Conservation (phyloP, 1,139 yeast species). For the Saccharomycopsis crataegensis region DNA sequence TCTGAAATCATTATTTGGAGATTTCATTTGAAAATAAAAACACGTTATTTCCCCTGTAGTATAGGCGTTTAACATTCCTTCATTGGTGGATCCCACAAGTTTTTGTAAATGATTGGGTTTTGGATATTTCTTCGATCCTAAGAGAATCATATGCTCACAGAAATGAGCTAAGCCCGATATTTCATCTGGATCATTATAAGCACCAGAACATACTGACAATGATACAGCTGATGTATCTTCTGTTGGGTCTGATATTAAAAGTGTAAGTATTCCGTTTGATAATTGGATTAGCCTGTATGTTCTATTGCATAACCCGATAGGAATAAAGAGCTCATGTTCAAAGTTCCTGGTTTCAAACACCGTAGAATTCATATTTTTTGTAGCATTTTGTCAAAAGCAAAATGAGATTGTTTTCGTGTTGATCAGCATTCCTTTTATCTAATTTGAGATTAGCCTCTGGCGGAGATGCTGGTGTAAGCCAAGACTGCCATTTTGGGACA, state of each 20-base stretch:
- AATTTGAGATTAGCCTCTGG: not conserved
- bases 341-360: not conserved
- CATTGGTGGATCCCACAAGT: conserved; percentile 33
- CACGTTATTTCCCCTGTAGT: conserved; percentile 61
- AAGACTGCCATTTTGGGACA: not conserved
- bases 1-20: conserved; percentile 23
- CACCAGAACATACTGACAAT: conserved; percentile 53
- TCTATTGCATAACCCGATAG: conserved; percentile 25
- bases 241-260: conserved; percentile 53
- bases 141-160: conserved; percentile 61
- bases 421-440: not conserved
- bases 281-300: conserved; percentile 39
- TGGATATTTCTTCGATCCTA: conserved; percentile 51
- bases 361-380: not conserved
- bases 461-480: not conserved
- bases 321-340: conserved; percentile 10
- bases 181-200: conserved; percentile 50
- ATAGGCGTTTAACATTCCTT: conserved; percentile 57
- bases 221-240: conserved; percentile 40
- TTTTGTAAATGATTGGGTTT: conserved; percentile 39
- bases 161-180: conserved; percentile 63
- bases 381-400: not conserved
- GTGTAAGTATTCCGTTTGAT: conserved; percentile 44
- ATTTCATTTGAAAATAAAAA: conserved; percentile 47
- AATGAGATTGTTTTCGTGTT: not conserved